Conservation (phyloP, 2,329 filamentous ascomycete species). For the Cercospora beticola region DNA sequence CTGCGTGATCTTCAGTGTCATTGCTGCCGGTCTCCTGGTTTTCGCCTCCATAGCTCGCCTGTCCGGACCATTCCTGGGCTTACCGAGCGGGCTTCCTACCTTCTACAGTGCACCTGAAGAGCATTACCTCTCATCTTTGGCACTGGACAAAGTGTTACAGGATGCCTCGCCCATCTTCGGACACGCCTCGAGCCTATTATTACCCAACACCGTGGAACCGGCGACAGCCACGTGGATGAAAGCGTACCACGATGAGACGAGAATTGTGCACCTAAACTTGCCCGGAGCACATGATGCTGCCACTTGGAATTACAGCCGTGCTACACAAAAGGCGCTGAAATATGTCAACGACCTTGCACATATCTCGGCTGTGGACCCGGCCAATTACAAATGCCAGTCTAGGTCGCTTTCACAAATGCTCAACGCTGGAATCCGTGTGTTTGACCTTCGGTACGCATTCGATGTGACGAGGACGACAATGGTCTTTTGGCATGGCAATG, state of each 20-base stretch:
- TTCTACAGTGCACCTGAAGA: not conserved
- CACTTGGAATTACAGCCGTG: constrained; percentile 53
- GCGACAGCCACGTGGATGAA: constrained; percentile 50
- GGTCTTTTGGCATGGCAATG: constrained; percentile 52
- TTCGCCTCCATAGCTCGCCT: constrained; percentile 18
- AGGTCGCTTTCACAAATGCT: constrained; percentile 44
- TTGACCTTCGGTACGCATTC: constrained; percentile 53
- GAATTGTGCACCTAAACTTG: constrained; percentile 50
- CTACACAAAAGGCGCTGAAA: constrained; percentile 44
- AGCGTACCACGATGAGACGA: constrained; percentile 44
- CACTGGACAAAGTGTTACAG: constrained; percentile 45
- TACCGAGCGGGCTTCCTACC: constrained; percentile 1
- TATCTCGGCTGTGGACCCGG: constrained; percentile 36
- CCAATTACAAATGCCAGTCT: constrained; percentile 47
- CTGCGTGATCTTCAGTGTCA: constrained; percentile 13
- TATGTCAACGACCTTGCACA: constrained; percentile 45
- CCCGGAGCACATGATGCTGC: constrained; percentile 54
- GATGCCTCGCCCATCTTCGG: constrained; percentile 49
- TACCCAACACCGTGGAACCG: constrained; percentile 20
- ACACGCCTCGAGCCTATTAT: not conserved
- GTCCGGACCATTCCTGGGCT: constrained; percentile 11
- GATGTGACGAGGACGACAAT: constrained; percentile 49
- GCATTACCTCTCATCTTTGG: constrained; percentile 36
- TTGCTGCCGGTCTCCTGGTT: constrained; percentile 19
- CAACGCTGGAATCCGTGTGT: constrained; percentile 50